These are phyloP conservation scores for Lagenidium giganteum DNA, from an alignment of 352 stramenopile genomes.

Conservation along the genomic window DNA sequence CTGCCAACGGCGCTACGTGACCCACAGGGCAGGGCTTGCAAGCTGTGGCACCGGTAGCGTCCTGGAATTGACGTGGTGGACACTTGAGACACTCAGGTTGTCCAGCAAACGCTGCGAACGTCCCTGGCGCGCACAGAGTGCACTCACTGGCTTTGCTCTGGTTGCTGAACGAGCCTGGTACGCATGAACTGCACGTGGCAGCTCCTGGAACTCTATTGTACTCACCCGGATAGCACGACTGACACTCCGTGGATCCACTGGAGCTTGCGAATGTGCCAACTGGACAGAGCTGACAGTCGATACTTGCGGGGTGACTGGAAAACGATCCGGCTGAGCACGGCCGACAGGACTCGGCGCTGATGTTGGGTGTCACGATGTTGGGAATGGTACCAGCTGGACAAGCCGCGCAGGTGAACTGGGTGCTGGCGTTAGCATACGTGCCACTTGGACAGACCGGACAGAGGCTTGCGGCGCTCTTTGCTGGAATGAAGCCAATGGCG, in stretches of 20 bases:
- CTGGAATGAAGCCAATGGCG: too few species aligned
- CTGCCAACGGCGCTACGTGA: conserved; percentile 26
- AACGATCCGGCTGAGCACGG: conserved; percentile 24
- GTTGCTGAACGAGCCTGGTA: conserved; percentile 27
- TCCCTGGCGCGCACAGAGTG: conserved; percentile 21
- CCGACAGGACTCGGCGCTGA: conserved; percentile 14
- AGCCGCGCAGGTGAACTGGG: conserved; percentile 22
- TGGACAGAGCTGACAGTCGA: conserved; percentile 9
- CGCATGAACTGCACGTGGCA: conserved; percentile 22
- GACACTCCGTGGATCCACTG: conserved; percentile 35
- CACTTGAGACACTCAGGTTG: conserved; percentile 26
- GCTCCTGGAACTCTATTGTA: too few species aligned
- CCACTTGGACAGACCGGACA: conserved; percentile 27
- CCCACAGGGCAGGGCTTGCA: conserved; percentile 31
- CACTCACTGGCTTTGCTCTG: conserved; percentile 19
- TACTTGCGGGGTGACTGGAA: conserved; percentile 11
- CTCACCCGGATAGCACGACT: conserved; percentile 33
- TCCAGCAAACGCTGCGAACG: conserved; percentile 31
- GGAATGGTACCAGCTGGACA: conserved; percentile 40
- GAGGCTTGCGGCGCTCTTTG: conserved; percentile 12
- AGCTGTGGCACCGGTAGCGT: conserved; percentile 12
- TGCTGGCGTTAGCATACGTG: conserved; percentile 19
- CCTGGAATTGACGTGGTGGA: conserved; percentile 16
- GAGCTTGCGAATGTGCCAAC: conserved; percentile 24
- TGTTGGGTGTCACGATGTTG: conserved; percentile 3